These are phyloP conservation scores for Pleurotus giganteus DNA, from an alignment of 768 basidiomycete species.

Conservation along the genomic window DNA sequence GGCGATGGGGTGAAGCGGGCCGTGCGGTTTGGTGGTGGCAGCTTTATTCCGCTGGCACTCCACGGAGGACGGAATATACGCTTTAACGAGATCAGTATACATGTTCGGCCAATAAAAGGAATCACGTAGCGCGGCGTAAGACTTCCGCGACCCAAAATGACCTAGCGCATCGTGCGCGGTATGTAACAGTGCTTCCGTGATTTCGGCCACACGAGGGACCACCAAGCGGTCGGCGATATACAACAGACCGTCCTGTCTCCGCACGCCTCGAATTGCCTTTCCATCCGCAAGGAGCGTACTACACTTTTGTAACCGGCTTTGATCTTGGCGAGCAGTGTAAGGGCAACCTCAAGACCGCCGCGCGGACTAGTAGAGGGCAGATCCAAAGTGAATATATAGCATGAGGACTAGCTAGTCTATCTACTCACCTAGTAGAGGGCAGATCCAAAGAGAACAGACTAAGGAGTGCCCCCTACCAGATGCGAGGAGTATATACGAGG, in stretches of 20 bases:
- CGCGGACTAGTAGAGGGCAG: no score
- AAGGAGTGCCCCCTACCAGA: no score
- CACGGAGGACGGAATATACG: conserved; percentile 23
- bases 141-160: conserved; percentile 21
- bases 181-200: conserved; percentile 9
- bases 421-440: no score
- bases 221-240: conserved; percentile 11
- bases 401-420: no score
- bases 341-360: no score
- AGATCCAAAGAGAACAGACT: no score
- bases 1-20: conserved; percentile 27
- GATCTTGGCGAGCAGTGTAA: no score
- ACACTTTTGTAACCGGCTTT: no score
- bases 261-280: conserved; percentile 15
- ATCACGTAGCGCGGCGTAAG: conserved; percentile 9
- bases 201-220: conserved; percentile 18
- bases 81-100: conserved; percentile 18
- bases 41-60: conserved; percentile 22
- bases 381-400: no score
- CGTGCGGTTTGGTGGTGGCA: conserved; percentile 17
- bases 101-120: conserved; percentile 22
- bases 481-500: no score
- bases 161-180: conserved; percentile 14
- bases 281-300: conserved; percentile 1
- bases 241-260: conserved; percentile 4